Base-by-base conservation (phyloP, 768 basidiomycete species). In the Tephrocybe sp. region DNA sequence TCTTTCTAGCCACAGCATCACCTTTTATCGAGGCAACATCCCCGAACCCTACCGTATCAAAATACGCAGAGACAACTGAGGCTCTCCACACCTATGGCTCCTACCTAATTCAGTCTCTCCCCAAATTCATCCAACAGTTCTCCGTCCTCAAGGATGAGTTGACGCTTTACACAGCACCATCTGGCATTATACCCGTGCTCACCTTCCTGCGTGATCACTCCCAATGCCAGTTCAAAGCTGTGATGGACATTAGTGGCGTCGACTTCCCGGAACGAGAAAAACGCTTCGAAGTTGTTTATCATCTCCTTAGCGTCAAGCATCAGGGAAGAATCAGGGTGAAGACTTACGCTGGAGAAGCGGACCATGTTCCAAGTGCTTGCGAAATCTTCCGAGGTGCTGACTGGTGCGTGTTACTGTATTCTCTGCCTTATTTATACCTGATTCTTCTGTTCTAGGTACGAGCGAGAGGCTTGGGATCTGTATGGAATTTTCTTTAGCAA, bases 101-200 rank as follows among this genome's bases (percentile, higher is more conserved):
- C 49, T 98, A 97, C 72, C 78, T 98, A 61, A 85, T 80, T 44
- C 90, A 95, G 63, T 92, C 89, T 65, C 83, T 98, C 19, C 96
- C 96, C 47, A 98, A 97, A 75, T 97, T 85, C 75, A 83, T 99
- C 65, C 96, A 98, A 70, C 97, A 98, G 69, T 98, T 96, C 77
- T 92, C 92, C 10, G 90, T 98, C 40, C 82, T 92, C 68, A 92
- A 92, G 77, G 97, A 98, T 68, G 97, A 98, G 69, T 77, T 98
- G 53, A 86, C 89, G 20, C 78, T 98, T 47, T 95, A 98, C 74
- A 76, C 87, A 68, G 77, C 85, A 0, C 96, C 96, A 14, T 77
- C 83, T 32, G 91, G 80, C 49, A 73, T 97, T 65, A 68, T 92
- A 39, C 94, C 92, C 16, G 85, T 92, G 44, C 76, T 97, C 58